phyloP scores from a whole-genome alignment of 2,329 filamentous ascomycete species.

The Botryosphaeria dothidea region DNA sequence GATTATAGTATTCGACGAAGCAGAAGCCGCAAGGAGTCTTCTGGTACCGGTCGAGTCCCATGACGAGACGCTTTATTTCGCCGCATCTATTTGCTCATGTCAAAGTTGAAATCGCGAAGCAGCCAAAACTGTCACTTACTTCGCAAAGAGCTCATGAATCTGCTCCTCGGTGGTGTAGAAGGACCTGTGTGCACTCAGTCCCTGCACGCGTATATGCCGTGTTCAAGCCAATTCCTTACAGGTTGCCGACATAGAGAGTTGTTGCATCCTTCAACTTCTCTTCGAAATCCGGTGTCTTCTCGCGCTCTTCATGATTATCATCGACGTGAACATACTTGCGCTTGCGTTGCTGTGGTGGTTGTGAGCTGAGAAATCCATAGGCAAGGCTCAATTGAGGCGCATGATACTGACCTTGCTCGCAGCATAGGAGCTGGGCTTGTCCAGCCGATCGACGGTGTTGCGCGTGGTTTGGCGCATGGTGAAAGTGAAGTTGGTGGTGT shows the following conservation, averaged over 20 bases:
- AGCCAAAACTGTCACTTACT: slow-evolving; percentile 56
- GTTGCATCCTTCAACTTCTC: slow-evolving; percentile 85
- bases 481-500: not conserved
- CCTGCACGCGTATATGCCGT: not conserved
- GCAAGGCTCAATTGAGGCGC: slow-evolving; percentile 21
- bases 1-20: slow-evolving; percentile 99
- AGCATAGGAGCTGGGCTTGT: slow-evolving; percentile 94
- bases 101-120: not conserved
- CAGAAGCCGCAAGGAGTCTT: slow-evolving; percentile 99
- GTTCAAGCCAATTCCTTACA: slow-evolving; percentile 57
- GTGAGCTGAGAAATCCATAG: not conserved
- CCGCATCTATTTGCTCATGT: slow-evolving; percentile 60
- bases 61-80: slow-evolving; percentile 96
- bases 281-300: slow-evolving; percentile 60
- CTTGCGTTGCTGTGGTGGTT: slow-evolving; percentile 65
- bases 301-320: slow-evolving; percentile 59
- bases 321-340: slow-evolving; percentile 62
- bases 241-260: slow-evolving; percentile 95
- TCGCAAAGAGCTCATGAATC: slow-evolving; percentile 94
- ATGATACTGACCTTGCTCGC: slow-evolving; percentile 65
- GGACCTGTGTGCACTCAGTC: slow-evolving; percentile 56
- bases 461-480: slow-evolving; percentile 52
- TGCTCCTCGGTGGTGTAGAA: slow-evolving; percentile 99
- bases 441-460: slow-evolving; percentile 85
- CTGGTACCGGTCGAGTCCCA: slow-evolving; percentile 95